Evolutionary conservation across 257 asterid species (phyloP), one percentile per base, ranked within the genome.

Genomic region (Solanum pinnatisectum): DNA sequence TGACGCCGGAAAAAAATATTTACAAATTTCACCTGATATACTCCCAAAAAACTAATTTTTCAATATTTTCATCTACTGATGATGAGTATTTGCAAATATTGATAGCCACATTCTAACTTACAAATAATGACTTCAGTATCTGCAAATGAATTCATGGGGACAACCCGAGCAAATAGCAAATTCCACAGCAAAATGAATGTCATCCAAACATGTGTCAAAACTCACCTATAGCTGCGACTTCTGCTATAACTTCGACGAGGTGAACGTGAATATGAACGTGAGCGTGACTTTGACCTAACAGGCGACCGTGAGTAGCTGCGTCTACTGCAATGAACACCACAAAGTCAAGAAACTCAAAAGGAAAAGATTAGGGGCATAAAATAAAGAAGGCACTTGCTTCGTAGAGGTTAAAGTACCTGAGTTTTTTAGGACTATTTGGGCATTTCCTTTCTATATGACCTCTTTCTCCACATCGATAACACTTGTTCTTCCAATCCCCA

Each of bases 401-500:
- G 15, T 4, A 46, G 30, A 18, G 36, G 68, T 42, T 32, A 35
- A 85, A 88, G 63, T 92, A 97, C 99, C 93, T 92, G 72, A 84
- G 84, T 89, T 97, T 96, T 92, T 97, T 93, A 68, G 99, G 99
- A 91, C 98, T 97, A 89, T 95, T 97, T 88, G 90, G 96, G 92
- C 99, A 97, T 92, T 93, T 94, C 87, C 95, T 93, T 91, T 96
- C 99, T 46, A 97, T 93, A 88, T 97, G 99, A 59, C 99, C 99
- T 92, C 98, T 94, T 88, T 96, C 98, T 25, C 99, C 98, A 89
- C 99, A 97, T 27, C 97, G 96, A 87, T 97, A 97, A 88, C 99
- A 97, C 88, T 96, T 96, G 88, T 97, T 97, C 91, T 95, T 97
- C 99, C 99, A 97, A 91, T 97, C 99, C 25, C 99, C 99, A 86